Base-by-base conservation (phyloP, 345 rosid species). In the Salix arbutifolia region DNA sequence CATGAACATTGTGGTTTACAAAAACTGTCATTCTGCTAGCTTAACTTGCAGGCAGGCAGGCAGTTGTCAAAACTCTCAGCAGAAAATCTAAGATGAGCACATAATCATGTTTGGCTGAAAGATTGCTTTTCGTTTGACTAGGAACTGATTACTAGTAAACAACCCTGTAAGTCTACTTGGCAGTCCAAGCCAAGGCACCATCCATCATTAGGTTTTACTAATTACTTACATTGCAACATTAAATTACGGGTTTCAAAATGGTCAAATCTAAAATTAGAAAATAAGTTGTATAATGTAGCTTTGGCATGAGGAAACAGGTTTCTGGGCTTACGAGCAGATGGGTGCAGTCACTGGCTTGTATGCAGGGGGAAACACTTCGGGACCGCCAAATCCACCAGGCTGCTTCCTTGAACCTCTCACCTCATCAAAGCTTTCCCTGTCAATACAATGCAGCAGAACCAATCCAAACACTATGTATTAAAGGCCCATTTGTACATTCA, bases 291-390 rank as follows among this genome's bases (percentile, higher is more conserved):
- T 10, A 40, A 10, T 40, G 14, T 40, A 2, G 13, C 3, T 40
- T 6, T 5, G 21, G 62, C 62, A 17, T 21, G n/a, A 26, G 35
- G 6, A 25, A 65, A 65, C 31, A 21, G 67, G 64, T 8, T 25
- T 65, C 33, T 38, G 50, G 60, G 62, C 92, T 91, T 87, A 89
- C 97, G 88, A 85, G 90, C 97, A 91, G 71, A 75, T 79, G 5
- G 97, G 97, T 65, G 81, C 83, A 35, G 83, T 83, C 6, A 72
- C 78, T 48, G 93, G 90, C 80, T 78, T 88, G 74, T 83, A 76
- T 0, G 84, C 84, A 61, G 77, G 77, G 44, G 85, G 72, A 52
- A 73, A 77, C 18, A 62, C 74, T 46, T 60, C 75, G 62, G 81
- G 67, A 69, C 73, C 73, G 79, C 81, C 31, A 75, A 81, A 65